Base-by-base conservation (phyloP, 2,329 filamentous ascomycete genomes). In the Alternaria atra region DNA sequence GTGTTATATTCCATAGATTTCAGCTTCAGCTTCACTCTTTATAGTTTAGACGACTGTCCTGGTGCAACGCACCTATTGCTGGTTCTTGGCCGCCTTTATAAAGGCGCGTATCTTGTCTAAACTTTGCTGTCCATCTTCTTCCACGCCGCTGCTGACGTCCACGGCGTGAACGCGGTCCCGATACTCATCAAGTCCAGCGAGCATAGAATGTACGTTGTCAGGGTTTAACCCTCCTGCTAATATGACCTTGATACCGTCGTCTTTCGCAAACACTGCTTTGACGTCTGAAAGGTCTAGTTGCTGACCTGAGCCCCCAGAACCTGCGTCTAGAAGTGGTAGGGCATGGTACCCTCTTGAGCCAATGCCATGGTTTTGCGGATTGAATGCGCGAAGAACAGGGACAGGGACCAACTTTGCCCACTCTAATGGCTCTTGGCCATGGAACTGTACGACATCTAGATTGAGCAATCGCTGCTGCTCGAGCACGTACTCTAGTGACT, bases 141-240 rank as follows among this genome's bases (percentile, higher is more conserved):
- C 95, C 2, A 99, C 93, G 0, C 96, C 96, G 73, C 92, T 97
- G 78, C 93, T 97, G 20, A 97, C 92, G 82, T 99, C 95, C 4
- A 99, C 91, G 2, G 90, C 94, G 34, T 93, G 82, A 12, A 97
- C 87, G 61, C 89, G 87, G 9, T 83, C 83, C 27, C 83, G 83
- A 9, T 87, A 77, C 6, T 85, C 82, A 0, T 89, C 90, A 15
- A 94, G 81, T 13, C 85, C 84, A 23, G 83, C 81, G 17, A 99
- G 81, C 7, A 87, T 85, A 5, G 87, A 83, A 1, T 82, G 82
- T 5, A 99, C 91, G 73, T 97, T 99, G 3, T 90, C 87, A 1
- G 92, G 88, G 61, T 89, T 89, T 56, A 99, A 77, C 0, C 95
- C 96, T 12, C 95, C 95, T 8, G 96, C 96, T 44, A 99, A 83